Base-by-base conservation (phyloP, 2,329 filamentous ascomycete species). In the Trichoderma sp. region DNA sequence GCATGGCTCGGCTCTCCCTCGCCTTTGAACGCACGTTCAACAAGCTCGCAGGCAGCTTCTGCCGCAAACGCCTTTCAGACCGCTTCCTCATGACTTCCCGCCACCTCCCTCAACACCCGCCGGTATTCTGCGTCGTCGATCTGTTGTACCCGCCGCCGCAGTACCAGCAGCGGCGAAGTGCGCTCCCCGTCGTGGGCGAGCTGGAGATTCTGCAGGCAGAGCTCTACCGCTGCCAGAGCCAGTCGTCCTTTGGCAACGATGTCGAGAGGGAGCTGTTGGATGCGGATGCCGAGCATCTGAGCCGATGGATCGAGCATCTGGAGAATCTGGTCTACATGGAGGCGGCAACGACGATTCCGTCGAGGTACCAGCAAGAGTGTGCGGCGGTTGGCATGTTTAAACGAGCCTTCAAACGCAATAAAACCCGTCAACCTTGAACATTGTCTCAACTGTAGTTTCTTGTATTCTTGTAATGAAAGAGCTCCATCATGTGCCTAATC, bases 261-360 rank as follows among this genome's bases (percentile, higher is more conserved):
- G 30, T 56, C 10, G 68, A 71, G 34, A 60, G 39, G 14, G 55
- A 67, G 10, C 69, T 70, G 11, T 68, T 66, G 24, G 30, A 56
- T 13, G 68, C 70, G 11, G 69, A 72, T 28, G 66, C 70, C 24
- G 66, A 54, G 3, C 39, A 55, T 46, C 59, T 73, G 11, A 24
- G 56, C 26, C 58, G n/a, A 18, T 72, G 72, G 70, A 73, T 72
- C 5, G 46, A 64, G 26, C 56, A 68, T 13, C 67, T 72, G 39
- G 69, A 73, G 46, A 28, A 64, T 30, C 32, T 64, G 18, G 43
- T 43, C 10, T 64, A 64, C 5, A 55, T 39, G 24, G 26, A 43
- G 7, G 18, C 18, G 49, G 60, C 60, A 1, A 54, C 60, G 5
- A 51, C 43, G 16, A 64, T 64, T 2, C 60, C 60, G 21, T 14